A percentile compares a stretch with the other conserved stretches of the same genome.
Evolutionary conservation across 2,329 filamentous ascomycete genomes (phyloP).

Genomic region (Penicillium rolfsii): DNA sequence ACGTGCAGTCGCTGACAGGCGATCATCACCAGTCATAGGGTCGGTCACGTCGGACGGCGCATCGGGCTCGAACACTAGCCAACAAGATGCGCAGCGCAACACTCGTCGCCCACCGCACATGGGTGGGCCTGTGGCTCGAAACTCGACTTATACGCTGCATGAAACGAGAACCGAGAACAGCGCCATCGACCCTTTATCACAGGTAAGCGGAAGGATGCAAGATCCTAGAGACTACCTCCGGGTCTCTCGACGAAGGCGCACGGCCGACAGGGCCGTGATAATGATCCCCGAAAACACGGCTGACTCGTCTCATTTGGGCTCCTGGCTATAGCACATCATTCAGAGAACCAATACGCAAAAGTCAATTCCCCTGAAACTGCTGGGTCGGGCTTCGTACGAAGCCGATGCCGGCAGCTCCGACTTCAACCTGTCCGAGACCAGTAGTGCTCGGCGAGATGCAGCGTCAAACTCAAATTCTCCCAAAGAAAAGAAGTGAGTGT

Average conservation of each 20-base stretch:
- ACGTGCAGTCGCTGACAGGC: neutral
- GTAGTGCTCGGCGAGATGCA: conserved; percentile 37
- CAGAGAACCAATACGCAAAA: conserved; percentile 68
- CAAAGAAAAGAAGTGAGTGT: conserved; percentile 69
- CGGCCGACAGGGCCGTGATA: neutral
- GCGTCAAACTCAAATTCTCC: conserved; percentile 38
- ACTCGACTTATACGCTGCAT: conserved; percentile 31
- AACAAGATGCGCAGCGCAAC: conserved; percentile 34
- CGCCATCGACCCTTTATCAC: conserved; percentile 68
- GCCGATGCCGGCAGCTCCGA: conserved; percentile 46
- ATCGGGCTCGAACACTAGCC: conserved; percentile 36
- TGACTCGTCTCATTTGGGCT: neutral
- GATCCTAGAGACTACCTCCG: neutral
- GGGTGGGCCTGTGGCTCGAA: conserved; percentile 29
- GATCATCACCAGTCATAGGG: conserved; percentile 22
- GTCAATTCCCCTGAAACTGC: conserved; percentile 54
- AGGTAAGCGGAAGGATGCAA: conserved; percentile 51
- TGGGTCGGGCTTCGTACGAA: conserved; percentile 47
- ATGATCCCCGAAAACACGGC: conserved; percentile 8
- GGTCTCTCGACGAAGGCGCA: neutral
- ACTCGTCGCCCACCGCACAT: conserved; percentile 24
- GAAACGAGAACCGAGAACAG: conserved; percentile 43
- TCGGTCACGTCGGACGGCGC: conserved; percentile 36
- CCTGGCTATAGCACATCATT: conserved; percentile 58
- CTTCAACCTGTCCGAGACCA: conserved; percentile 34